Evolutionary conservation across 176 grass and related monocot genomes (phyloP), one percentile per base, ranked within the genome.

Genomic region (bread wheat (Triticum aestivum)): DNA sequence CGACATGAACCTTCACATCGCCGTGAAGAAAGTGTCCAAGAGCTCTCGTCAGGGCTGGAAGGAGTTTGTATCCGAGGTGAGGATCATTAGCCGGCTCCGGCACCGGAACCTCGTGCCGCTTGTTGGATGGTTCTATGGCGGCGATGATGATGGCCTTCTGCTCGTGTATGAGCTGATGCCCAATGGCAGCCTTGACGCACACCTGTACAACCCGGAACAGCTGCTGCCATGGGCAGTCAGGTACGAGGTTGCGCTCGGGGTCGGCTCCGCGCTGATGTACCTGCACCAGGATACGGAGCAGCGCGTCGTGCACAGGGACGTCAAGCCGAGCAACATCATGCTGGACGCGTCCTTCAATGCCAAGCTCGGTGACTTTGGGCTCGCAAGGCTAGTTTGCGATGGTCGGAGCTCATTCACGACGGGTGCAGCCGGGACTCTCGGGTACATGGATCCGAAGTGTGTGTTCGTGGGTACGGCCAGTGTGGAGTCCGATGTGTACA

Each of bases 51-150:
- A 95, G 49, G 93, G 93, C 2, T 77, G 69, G 73, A 90, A 95
- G 63, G 88, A 92, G 86, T 92, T 81, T 29, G 76, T 75, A 70
- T 52, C 90, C 1, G 93, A 95, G 88, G 83, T 92, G 20, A 75
- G 3, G 39, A 74, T 91, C 68, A 95, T 95, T 18, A 90, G 88
- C 85, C 88, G 73, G 1, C 71, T 88, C 1, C 2, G 88, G 33
- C 91, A 90, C 58, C 88, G 85, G 0, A 89, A 93, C 71, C 82
- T 93, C 0, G 91, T 95, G 15, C 90, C 86, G 68, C 83, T 95
- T 51, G 69, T 90, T 6, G 93, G 93, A 33, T 95, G 90, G 90
- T 95, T 86, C 88, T 88, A 92, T 2, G 79, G 80, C 6, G 33
- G 80, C 9, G 32, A 82, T 2, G 84, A 84, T 8, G 47, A 82